Conservation (phyloP, 2,329 filamentous ascomycete genomes). For the Penicillium sp. region DNA sequence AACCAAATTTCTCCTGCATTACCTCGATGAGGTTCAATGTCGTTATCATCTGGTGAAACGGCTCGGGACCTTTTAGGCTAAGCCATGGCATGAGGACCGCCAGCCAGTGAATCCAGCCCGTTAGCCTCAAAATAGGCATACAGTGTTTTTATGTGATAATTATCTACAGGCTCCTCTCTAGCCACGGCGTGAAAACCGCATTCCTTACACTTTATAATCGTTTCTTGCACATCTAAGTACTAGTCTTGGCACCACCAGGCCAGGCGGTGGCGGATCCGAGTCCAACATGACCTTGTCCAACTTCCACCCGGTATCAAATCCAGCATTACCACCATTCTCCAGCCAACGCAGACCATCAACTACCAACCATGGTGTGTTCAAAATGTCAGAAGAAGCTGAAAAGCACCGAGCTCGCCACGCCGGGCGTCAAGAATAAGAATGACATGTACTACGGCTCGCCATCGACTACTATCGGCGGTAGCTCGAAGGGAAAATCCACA, state of each 20-base stretch:
- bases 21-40: too few species aligned
- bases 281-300: conserved; percentile 17
- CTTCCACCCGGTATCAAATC: conserved; percentile 12
- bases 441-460: conserved; percentile 69
- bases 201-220: too few species aligned
- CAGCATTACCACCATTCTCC: background rate
- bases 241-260: conserved; percentile 17
- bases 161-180: too few species aligned
- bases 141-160: too few species aligned
- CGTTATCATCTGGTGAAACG: too few species aligned
- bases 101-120: too few species aligned
- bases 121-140: too few species aligned
- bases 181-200: too few species aligned
- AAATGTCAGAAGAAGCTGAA: conserved; percentile 67
- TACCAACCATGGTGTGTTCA: conserved; percentile 62
- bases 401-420: conserved; percentile 65
- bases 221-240: too few species aligned
- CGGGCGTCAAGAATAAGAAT: conserved; percentile 68
- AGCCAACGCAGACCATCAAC: background rate
- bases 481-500: conserved; percentile 49
- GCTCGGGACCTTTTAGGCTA: too few species aligned
- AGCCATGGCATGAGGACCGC: too few species aligned
- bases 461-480: conserved; percentile 41
- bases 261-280: conserved; percentile 22
- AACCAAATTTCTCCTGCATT: too few species aligned